A percentile compares a stretch with the other conserved stretches of the same genome.
These are phyloP conservation scores for Eustoma russellianum DNA, from an alignment of 257 asterid genomes.

Conservation along the genomic window DNA sequence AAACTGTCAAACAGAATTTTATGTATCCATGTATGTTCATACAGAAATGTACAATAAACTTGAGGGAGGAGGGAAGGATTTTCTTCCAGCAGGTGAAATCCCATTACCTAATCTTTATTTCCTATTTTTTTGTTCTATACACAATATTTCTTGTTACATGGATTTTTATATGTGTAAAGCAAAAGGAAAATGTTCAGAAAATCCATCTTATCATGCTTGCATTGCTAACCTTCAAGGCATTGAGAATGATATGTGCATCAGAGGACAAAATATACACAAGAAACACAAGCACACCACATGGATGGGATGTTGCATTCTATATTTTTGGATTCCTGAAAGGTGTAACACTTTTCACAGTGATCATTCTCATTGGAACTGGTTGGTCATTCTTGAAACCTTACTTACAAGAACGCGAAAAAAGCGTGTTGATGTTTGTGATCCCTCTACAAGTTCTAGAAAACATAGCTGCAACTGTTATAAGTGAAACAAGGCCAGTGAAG, in stretches of 20 bases:
- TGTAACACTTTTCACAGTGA: conserved; percentile 23
- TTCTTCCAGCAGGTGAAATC: conserved; percentile 25
- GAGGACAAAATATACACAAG: conserved; percentile 28
- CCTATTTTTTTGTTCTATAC: conserved; percentile 12
- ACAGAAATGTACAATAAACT: conserved; percentile 22
- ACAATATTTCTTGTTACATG: conserved; percentile 8
- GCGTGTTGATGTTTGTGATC: conserved; percentile 21
- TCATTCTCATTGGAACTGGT: conserved; percentile 32
- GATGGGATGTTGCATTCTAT: conserved; percentile 34
- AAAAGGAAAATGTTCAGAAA: conserved; percentile 14
- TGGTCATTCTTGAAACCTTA: conserved; percentile 36
- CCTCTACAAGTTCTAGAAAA: conserved; percentile 29
- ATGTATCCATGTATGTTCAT: conserved; percentile 20
- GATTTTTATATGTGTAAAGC: conserved; percentile 15
- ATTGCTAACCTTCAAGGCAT: conserved; percentile 23
- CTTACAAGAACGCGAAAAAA: conserved; percentile 29
- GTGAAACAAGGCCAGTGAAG: conserved; percentile 28
- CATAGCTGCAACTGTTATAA: conserved; percentile 21
- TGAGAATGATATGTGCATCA: conserved; percentile 24
- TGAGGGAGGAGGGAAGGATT: conserved; percentile 12
- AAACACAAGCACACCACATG: conserved; percentile 29
- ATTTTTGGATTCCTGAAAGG: conserved; percentile 25
- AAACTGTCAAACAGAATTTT: conserved; percentile 18
- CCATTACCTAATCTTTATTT: conserved; percentile 15
- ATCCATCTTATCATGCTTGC: conserved; percentile 27